phyloP scores from a whole-genome alignment of 2,329 filamentous ascomycete species.

The Alternaria solani region DNA sequence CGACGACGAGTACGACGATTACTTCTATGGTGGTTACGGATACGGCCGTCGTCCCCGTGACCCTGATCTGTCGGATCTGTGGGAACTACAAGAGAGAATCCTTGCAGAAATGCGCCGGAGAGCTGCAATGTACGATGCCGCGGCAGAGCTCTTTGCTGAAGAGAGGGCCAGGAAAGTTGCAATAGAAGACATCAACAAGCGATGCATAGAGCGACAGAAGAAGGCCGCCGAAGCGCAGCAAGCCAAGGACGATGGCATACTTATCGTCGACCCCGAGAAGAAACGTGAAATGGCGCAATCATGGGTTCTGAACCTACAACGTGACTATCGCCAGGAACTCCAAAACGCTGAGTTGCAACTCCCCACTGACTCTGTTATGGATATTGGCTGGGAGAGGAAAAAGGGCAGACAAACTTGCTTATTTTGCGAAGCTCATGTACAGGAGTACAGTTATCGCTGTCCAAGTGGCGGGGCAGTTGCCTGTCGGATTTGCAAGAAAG shows the following conservation, averaged over 20 bases:
- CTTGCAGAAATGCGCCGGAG: neutral
- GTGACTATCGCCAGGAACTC: neutral
- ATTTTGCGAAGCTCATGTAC: neutral
- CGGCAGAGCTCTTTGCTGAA: neutral
- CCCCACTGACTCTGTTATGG: neutral
- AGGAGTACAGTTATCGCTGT: neutral
- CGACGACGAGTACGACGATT: neutral
- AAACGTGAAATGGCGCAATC: neutral
- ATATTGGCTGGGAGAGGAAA: constrained; percentile 1
- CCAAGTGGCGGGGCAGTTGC: constrained; percentile 6
- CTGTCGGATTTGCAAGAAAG: neutral
- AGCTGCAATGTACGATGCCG: neutral
- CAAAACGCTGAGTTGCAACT: neutral
- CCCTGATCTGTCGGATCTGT: neutral
- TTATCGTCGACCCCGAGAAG: neutral
- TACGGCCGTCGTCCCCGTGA: neutral
- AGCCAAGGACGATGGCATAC: neutral
- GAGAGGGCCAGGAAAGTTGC: neutral
- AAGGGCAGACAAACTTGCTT: constrained; percentile 1
- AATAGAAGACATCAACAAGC: neutral
- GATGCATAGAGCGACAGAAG: constrained; percentile 1
- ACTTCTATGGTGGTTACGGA: neutral
- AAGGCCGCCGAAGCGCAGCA: neutral
- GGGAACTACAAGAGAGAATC: neutral
- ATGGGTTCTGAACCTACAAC: neutral